These are phyloP conservation scores for Coffea canephora DNA, from an alignment of 257 asterid genomes.

Conservation along the genomic window DNA sequence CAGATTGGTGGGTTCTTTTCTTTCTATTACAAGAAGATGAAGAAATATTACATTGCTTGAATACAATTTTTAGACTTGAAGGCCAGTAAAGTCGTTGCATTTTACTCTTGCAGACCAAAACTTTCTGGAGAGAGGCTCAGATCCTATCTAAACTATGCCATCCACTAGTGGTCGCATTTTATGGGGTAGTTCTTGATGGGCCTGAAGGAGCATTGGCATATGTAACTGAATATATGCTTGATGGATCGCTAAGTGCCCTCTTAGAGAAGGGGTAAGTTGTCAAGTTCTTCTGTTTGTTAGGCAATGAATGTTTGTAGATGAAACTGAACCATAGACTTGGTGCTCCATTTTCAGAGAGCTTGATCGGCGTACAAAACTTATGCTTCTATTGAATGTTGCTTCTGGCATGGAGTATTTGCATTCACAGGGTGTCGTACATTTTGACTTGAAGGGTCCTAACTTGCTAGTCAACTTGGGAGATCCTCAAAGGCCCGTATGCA, in stretches of 20 bases:
- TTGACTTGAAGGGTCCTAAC: conserved; percentile 86
- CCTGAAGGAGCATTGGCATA: conserved; percentile 79
- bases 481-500: conserved; percentile 83
- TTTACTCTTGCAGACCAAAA: conserved; percentile 47
- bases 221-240: conserved; percentile 76
- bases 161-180: conserved; percentile 84
- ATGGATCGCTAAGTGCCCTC: conserved; percentile 76
- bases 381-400: conserved; percentile 65
- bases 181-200: conserved; percentile 90
- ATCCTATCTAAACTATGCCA: conserved; percentile 83
- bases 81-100: neutral
- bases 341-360: conserved; percentile 45
- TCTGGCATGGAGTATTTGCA: conserved; percentile 63
- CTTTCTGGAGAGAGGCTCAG: conserved; percentile 91
- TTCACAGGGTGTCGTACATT: conserved; percentile 68
- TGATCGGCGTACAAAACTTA: conserved; percentile 59
- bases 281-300: conserved; percentile 4
- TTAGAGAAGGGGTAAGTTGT: conserved; percentile 57
- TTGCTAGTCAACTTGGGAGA: conserved; percentile 84
- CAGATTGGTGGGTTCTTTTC: conserved; percentile 32
- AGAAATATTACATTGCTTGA: neutral
- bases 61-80: neutral
- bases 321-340: conserved; percentile 11
- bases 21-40: neutral
- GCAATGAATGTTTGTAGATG: neutral